Evolutionary conservation across 257 asterid genomes (phyloP).

Genomic region (Lithospermum erythrorhizon): DNA sequence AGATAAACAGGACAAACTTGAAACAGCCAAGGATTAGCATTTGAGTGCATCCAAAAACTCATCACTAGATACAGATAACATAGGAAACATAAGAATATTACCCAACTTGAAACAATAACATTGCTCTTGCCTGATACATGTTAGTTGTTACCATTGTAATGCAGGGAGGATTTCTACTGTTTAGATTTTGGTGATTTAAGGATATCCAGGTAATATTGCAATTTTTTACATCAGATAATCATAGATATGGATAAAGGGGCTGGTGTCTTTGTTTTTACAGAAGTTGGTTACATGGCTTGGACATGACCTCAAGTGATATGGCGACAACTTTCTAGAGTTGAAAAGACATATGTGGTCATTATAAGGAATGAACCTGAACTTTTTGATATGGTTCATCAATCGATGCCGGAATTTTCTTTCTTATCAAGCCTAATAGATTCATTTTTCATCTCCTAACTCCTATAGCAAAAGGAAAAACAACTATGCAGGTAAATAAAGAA

Average conservation of each 20-base stretch:
- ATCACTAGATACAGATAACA: background rate
- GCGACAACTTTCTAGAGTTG: background rate
- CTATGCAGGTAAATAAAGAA: background rate
- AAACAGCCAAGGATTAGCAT: background rate
- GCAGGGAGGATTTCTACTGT: too few species aligned
- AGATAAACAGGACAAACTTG: background rate
- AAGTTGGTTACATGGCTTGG: background rate
- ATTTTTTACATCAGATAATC: background rate
- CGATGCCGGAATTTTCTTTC: background rate
- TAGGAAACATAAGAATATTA: too few species aligned
- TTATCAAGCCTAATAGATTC: background rate
- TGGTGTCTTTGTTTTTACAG: background rate
- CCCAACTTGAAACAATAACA: background rate
- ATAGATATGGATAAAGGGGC: background rate
- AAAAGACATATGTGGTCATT: background rate
- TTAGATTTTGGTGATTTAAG: too few species aligned
- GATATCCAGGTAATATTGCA: too few species aligned
- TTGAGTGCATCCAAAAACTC: background rate
- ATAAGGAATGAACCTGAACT: background rate
- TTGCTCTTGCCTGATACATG: background rate
- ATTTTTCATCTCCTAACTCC: background rate
- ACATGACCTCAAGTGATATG: background rate
- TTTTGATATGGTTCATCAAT: background rate
- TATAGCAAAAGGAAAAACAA: background rate
- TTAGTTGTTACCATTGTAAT: background rate